phyloP scores from a whole-genome alignment of 352 stramenopile species.

The Pythium brassicae region DNA sequence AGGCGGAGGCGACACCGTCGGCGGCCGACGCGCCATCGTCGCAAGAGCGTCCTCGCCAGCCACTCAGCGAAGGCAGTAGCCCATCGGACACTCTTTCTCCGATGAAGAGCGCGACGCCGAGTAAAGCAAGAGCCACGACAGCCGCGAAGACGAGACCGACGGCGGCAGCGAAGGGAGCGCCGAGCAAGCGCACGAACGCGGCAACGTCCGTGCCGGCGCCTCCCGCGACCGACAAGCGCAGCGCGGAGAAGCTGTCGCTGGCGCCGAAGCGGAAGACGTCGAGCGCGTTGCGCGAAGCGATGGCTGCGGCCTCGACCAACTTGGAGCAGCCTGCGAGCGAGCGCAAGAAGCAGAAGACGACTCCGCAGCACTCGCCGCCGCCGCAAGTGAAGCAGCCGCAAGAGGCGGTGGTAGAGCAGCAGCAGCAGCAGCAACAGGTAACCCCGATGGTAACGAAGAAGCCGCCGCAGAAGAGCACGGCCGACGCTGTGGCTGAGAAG shows the following conservation, averaged over 20 bases:
- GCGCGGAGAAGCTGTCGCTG: slow-evolving; percentile 8
- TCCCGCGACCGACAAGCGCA: not conserved
- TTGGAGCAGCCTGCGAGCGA: not conserved
- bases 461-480: too few species aligned
- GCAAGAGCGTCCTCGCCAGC: not conserved
- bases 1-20: not conserved
- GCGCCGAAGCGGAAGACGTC: slow-evolving; percentile 15
- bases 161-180: not conserved
- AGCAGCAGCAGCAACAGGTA: not conserved
- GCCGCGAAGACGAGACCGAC: not conserved
- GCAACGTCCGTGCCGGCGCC: not conserved
- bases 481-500: not conserved
- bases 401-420: not conserved
- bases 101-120: not conserved
- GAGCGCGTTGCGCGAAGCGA: not conserved
- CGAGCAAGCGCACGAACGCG: not conserved
- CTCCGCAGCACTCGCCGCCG: not conserved
- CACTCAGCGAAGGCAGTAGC: not conserved
- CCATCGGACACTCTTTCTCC: too few species aligned
- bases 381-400: not conserved
- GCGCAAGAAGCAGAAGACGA: slow-evolving; percentile 5
- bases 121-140: not conserved
- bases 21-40: not conserved
- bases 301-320: not conserved
- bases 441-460: not conserved